Evolutionary conservation across 805 yeast species (phyloP).

Genomic region (Candida parachauliodes): DNA sequence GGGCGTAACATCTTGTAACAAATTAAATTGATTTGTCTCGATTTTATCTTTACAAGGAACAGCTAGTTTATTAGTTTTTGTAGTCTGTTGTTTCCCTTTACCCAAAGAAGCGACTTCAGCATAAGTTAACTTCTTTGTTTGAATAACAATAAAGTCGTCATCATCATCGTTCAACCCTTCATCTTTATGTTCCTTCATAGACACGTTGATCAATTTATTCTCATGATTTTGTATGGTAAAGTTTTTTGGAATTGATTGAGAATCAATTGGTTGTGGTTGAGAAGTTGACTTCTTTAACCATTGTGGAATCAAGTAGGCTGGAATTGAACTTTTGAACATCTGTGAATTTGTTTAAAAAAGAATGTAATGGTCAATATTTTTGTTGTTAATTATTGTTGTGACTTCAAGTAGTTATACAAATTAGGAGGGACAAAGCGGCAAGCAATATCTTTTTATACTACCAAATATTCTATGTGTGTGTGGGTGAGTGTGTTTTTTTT

Average conservation of each 20-base stretch:
- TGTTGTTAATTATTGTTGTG: background rate
- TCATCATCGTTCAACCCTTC: constrained; percentile 12
- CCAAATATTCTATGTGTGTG: no score
- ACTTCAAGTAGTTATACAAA: background rate
- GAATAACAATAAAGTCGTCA: constrained; percentile 35
- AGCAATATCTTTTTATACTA: background rate
- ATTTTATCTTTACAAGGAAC: constrained; percentile 11
- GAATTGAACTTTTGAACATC: constrained; percentile 17
- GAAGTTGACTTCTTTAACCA: constrained; percentile 14
- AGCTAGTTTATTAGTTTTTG: constrained; percentile 3
- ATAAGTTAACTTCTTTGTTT: constrained; percentile 33
- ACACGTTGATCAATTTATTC: constrained; percentile 26
- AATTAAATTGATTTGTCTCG: constrained; percentile 14
- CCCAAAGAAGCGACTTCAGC: constrained; percentile 42
- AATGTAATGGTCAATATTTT: background rate
- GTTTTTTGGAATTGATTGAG: constrained; percentile 20
- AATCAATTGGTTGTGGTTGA: constrained; percentile 1
- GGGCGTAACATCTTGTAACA: constrained; percentile 12
- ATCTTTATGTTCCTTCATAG: constrained; percentile 25
- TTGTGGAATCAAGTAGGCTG: constrained; percentile 15
- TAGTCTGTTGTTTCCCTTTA: constrained; percentile 18
- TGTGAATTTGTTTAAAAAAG: background rate
- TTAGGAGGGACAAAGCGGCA: background rate
- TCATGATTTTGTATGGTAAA: constrained; percentile 30
- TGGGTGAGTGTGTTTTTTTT: no score